phyloP scores from a whole-genome alignment of 176 grass and related monocot species.

The Avena insularis region DNA sequence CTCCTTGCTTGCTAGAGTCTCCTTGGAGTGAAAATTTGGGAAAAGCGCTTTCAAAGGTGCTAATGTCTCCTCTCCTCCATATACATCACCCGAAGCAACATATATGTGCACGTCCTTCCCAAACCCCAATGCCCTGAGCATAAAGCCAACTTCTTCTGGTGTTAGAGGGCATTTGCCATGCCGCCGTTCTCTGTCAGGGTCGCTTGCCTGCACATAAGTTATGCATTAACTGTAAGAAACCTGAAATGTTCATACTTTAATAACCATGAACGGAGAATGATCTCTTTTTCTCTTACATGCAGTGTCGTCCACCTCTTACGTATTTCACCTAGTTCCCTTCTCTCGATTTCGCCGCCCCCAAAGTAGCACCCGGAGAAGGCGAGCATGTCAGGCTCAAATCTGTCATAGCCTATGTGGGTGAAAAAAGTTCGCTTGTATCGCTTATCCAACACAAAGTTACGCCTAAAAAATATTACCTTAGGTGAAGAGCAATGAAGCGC shows the following conservation, averaged over 20 bases:
- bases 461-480: slow-evolving; percentile 54
- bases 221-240: slow-evolving; percentile 21
- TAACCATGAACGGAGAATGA: slow-evolving; percentile 29
- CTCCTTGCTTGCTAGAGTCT: slow-evolving; percentile 76
- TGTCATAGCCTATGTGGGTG: slow-evolving; percentile 37
- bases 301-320: slow-evolving; percentile 92
- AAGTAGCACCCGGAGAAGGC: slow-evolving; percentile 98
- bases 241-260: slow-evolving; percentile 19
- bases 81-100: slow-evolving; percentile 90
- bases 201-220: slow-evolving; percentile 58
- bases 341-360: slow-evolving; percentile 92
- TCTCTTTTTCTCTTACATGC: slow-evolving; percentile 60
- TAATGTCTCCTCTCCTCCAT: slow-evolving; percentile 81
- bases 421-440: not conserved
- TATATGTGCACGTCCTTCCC: slow-evolving; percentile 83
- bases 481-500: slow-evolving; percentile 83
- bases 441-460: not conserved
- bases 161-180: slow-evolving; percentile 93
- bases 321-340: slow-evolving; percentile 74
- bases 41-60: slow-evolving; percentile 88
- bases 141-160: slow-evolving; percentile 86
- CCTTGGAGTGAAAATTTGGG: slow-evolving; percentile 92
- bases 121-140: slow-evolving; percentile 90
- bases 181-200: slow-evolving; percentile 80
- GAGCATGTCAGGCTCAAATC: slow-evolving; percentile 99